These are phyloP conservation scores for Glomus cerebriforme DNA, from an alignment of 192 early-diverging fungal genomes.

Conservation along the genomic window DNA sequence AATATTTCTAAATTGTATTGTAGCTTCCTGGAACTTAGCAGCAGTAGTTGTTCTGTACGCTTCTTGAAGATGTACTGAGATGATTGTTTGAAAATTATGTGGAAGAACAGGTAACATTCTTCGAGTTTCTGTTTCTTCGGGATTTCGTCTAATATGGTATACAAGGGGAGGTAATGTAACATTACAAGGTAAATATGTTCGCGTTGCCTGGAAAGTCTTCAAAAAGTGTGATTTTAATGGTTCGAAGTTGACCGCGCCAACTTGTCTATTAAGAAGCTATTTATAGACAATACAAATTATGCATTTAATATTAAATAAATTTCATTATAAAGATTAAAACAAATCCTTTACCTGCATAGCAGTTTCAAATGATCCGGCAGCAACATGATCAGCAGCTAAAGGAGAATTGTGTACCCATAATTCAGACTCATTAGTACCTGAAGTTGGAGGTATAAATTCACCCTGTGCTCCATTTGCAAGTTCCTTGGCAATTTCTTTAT, in stretches of 20 bases:
- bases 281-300: background rate
- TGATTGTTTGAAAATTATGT: conserved; percentile 58
- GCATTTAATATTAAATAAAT: background rate
- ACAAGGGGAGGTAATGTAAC: conserved; percentile 63
- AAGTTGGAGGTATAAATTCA: conserved; percentile 72
- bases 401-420: conserved; percentile 85
- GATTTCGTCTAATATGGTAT: conserved; percentile 70
- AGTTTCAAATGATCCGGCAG: conserved; percentile 91
- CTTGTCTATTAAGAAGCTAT: conserved; percentile 85
- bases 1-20: conserved; percentile 71
- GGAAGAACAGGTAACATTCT: conserved; percentile 61
- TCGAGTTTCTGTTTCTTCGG: conserved; percentile 53
- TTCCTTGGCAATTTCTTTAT: conserved; percentile 61
- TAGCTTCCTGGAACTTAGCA: conserved; percentile 82
- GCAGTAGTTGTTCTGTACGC: conserved; percentile 79
- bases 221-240: conserved; percentile 89
- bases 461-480: conserved; percentile 53
- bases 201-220: conserved; percentile 78
- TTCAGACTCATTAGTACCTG: conserved; percentile 71
- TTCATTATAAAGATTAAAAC: background rate
- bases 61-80: conserved; percentile 75
- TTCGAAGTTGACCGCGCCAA: conserved; percentile 91
- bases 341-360: conserved; percentile 79
- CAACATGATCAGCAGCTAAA: conserved; percentile 90
- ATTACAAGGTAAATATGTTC: conserved; percentile 62